Evolutionary conservation across 2,329 filamentous ascomycete genomes (phyloP), one percentile per base, ranked within the genome.

Genomic region (Monilinia fructigena): DNA sequence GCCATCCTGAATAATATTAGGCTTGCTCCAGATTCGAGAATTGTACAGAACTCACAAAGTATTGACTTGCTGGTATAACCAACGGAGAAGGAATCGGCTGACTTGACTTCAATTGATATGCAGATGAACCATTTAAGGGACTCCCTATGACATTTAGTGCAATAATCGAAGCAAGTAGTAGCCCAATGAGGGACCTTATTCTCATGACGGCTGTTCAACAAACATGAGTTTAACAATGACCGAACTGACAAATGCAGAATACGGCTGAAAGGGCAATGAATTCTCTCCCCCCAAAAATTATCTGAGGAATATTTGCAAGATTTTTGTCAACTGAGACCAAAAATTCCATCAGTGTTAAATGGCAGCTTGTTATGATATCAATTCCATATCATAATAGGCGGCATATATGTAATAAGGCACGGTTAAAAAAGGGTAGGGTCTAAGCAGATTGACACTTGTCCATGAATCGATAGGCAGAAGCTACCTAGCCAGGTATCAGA

Each of bases 1-100:
- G 54, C 86, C 86, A 68, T 84, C 81, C 85, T 85, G 28, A 1
- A 59, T 35, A n/a, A 47, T 16, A 23, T 85, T 48, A 28, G 23
- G 4, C 23, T 66, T 26, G 7, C 50, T 52, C 56, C 31, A 18
- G 52, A 28, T 40, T 45, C 12, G 16, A 10, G 12, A 40, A n/a
- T n/a, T 4, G 2, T 5, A 38, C 14, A 56, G 38, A 26, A 59
- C 68, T 48, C 47, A 72, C 69, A 66, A 65, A 72, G 58, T 70
- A 69, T 61, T 70, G 67, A 64, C 70, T 72, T 23, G 70, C 59
- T n/a, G 70, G 67, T 35, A 72, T 64, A 5, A 68, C 60, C 26
- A 71, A 50, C 6, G 70, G 67, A 1, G 70, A 55, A 20, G 70
- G 66, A 62, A 66, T n/a, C 16, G 16, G 14, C 4, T 48, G 18